Evolutionary conservation across 2,329 filamentous ascomycete genomes (phyloP), one percentile per base, ranked within the genome.

Genomic region (Colletotrichum orbiculare): DNA sequence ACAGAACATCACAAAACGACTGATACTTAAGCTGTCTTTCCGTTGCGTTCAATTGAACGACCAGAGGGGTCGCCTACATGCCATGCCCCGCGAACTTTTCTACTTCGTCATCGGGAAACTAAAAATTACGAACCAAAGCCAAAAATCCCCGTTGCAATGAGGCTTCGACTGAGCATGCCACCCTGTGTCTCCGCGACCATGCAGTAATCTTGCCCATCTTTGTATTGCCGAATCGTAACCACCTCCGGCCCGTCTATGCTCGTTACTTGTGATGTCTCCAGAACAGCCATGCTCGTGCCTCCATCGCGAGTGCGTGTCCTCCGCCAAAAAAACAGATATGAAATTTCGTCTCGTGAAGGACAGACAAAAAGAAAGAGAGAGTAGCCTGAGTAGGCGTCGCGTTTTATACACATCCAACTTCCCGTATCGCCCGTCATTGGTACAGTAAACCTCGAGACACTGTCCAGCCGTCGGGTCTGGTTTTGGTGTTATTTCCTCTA

Each of bases 181-280:
- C 60, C 48, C 54, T 35, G 35, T 59, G 41, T 56, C 13, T 59
- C 48, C 54, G 34, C 54, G 49, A 45, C 60, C 54, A 58, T 64
- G 64, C 64, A 54, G 37, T 66, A 64, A 66, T 58, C 60, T 67
- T 59, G 37, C 39, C 58, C 63, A 55, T 61, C 60, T 54, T 56
- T 67, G 64, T 68, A 67, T 68, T 68, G 67, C 56, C 60, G 58
- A 50, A 53, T 61, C 49, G 55, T 56, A 54, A 54, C 47, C 60
- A 47, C 53, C 53, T 43, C 65, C 64, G 48, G 57, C 56, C 60
- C 64, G 66, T 68, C 67, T 68, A 68, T 68, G 67, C 60, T 68
- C 65, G 56, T 68, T 65, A 64, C 65, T 67, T 64, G 34, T 60
- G 47, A 48, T 54, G 42, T 25, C 55, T 34, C 43, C 54, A 43